Conservation (phyloP, 2,329 filamentous ascomycete genomes). For the Fusarium kyushuense region DNA sequence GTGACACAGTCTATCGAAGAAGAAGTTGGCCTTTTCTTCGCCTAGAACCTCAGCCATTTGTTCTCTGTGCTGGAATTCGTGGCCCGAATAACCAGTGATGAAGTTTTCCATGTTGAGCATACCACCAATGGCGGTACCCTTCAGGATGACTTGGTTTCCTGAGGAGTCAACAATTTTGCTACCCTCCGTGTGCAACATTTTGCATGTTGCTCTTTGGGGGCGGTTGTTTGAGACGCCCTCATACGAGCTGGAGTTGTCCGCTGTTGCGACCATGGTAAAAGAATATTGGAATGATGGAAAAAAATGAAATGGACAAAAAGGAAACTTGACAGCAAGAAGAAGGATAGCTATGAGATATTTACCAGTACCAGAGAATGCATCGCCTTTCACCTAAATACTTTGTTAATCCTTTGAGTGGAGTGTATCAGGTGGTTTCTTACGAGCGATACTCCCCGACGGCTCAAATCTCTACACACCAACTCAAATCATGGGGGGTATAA, state of each 20-base stretch:
- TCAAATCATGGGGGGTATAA: background rate
- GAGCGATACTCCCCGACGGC: conserved; percentile 43
- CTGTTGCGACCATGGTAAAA: conserved; percentile 28
- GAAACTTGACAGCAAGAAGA: background rate
- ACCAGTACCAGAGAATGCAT: background rate
- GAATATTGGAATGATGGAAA: fast-evolving
- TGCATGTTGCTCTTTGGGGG: conserved; percentile 38
- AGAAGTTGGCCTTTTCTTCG: conserved; percentile 67
- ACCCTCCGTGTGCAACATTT: conserved; percentile 49
- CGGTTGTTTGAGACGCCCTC: background rate
- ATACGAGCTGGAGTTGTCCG: conserved; percentile 18
- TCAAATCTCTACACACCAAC: background rate
- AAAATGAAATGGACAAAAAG: background rate
- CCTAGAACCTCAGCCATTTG: conserved; percentile 66
- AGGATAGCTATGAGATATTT: background rate
- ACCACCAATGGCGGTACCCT: conserved; percentile 50
- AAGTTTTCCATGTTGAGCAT: conserved; percentile 68
- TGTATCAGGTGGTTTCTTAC: conserved; percentile 6
- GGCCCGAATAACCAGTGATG: conserved; percentile 71
- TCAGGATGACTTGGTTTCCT: conserved; percentile 60
- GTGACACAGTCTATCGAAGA: conserved; percentile 68
- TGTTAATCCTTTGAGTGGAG: background rate
- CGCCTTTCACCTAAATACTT: conserved; percentile 23
- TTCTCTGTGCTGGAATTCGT: conserved; percentile 67
- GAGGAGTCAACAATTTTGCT: conserved; percentile 58